These are phyloP conservation scores for Polysphondylium violaceum DNA, from an alignment of 78 protist species.

Conservation along the genomic window DNA sequence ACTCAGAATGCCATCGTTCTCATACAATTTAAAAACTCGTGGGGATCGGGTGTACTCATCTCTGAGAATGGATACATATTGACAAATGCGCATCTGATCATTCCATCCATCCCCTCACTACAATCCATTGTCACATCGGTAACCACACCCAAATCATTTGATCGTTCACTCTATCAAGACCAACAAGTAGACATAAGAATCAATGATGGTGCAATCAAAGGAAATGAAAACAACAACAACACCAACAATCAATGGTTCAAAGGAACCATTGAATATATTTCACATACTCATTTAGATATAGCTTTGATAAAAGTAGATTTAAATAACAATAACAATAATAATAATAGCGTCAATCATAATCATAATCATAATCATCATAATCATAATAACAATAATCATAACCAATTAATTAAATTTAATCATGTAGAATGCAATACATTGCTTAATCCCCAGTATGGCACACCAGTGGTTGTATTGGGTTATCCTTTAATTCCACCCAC, in stretches of 20 bases:
- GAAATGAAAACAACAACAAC: not conserved
- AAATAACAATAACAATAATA: not conserved
- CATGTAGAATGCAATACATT: conserved; percentile 51
- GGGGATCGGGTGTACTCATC: conserved; percentile 76
- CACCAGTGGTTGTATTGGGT: conserved; percentile 41
- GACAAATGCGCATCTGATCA: conserved; percentile 70
- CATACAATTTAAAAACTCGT: conserved; percentile 65
- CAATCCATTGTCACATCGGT: not conserved
- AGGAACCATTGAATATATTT: conserved; percentile 65
- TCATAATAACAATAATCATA: not conserved
- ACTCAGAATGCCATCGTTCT: conserved; percentile 40
- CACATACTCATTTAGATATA: conserved; percentile 78
- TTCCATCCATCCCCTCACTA: conserved; percentile 45
- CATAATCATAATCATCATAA: not conserved
- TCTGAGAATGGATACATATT: conserved; percentile 40
- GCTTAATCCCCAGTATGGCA: conserved; percentile 45
- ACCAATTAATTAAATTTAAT: conserved; percentile 3
- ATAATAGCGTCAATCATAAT: not conserved
- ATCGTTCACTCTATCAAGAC: conserved; percentile 4
- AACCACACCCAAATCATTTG: not conserved
- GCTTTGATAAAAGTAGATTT: conserved; percentile 35
- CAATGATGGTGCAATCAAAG: not conserved
- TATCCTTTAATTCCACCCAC: conserved; percentile 70
- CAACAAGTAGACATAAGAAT: conserved; percentile 41
- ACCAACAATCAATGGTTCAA: conserved; percentile 38